Conservation (phyloP, 257 asterid genomes). For the Leonotis leonurus region DNA sequence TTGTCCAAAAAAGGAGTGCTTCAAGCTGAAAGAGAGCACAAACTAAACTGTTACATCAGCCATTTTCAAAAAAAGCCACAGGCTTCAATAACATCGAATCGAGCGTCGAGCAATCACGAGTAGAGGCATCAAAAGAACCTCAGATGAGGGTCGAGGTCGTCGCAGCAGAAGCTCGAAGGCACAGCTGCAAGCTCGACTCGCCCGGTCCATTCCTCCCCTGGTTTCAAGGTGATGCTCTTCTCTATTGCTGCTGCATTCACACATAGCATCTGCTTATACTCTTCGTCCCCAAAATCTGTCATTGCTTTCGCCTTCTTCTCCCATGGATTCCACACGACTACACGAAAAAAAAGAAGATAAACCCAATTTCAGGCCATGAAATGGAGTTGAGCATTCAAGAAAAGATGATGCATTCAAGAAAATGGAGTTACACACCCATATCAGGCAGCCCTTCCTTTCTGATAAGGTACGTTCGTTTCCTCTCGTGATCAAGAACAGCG, state of each 20-base stretch:
- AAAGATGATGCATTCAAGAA: background rate
- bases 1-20: background rate
- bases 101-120: background rate
- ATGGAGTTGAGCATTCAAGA: background rate
- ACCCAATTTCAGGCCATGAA: background rate
- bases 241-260: slow-evolving; percentile 77
- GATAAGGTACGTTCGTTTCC: slow-evolving; percentile 72
- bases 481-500: slow-evolving; percentile 86
- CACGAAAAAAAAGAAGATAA: background rate
- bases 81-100: slow-evolving; percentile 23
- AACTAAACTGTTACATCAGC: slow-evolving; percentile 16
- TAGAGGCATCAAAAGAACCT: slow-evolving; percentile 25
- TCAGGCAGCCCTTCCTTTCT: slow-evolving; percentile 88
- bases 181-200: slow-evolving; percentile 62
- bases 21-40: slow-evolving; percentile 6
- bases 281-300: slow-evolving; percentile 82
- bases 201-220: slow-evolving; percentile 90
- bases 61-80: slow-evolving; percentile 26
- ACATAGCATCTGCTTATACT: slow-evolving; percentile 82
- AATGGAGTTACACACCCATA: slow-evolving; percentile 55
- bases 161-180: slow-evolving; percentile 74
- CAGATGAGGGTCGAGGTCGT: slow-evolving; percentile 40
- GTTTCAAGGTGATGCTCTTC: slow-evolving; percentile 60
- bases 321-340: slow-evolving; percentile 98
- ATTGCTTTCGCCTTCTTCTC: slow-evolving; percentile 80